Evolutionary conservation across 108 stramenopile genomes (phyloP).

Genomic region (Craspedostauros australis): DNA sequence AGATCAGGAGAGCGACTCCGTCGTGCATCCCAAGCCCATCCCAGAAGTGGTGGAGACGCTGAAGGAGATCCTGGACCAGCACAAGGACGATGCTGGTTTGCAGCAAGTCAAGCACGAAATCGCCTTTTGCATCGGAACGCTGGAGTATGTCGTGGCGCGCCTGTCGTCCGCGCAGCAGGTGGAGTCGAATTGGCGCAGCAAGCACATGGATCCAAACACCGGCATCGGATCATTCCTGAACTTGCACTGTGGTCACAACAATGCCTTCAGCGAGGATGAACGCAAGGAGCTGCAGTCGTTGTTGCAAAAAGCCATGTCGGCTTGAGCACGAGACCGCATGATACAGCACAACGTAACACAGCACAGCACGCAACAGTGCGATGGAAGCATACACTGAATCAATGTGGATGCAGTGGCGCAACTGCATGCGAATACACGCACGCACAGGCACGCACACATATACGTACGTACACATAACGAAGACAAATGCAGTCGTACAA

Average conservation of each 20-base stretch:
- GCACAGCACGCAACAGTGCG: not conserved
- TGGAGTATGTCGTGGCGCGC: slow-evolving; percentile 59
- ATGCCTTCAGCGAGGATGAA: slow-evolving; percentile 65
- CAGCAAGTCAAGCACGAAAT: slow-evolving; percentile 58
- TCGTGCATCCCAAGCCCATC: slow-evolving; percentile 67
- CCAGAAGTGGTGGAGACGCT: slow-evolving; percentile 62
- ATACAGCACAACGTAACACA: not conserved
- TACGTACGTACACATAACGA: no score
- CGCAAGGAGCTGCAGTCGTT: slow-evolving; percentile 36
- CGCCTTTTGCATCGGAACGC: slow-evolving; percentile 49
- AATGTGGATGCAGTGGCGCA: no score
- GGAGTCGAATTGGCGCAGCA: slow-evolving; percentile 21
- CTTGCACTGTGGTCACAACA: slow-evolving; percentile 85
- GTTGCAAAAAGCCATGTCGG: not conserved
- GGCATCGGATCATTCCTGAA: slow-evolving; percentile 65
- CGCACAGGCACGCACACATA: no score
- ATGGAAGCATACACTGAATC: no score
- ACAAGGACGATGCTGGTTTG: slow-evolving; percentile 17
- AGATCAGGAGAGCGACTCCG: slow-evolving; percentile 30
- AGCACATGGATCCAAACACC: slow-evolving; percentile 11
- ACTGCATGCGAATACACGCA: no score
- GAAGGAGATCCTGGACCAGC: slow-evolving; percentile 28
- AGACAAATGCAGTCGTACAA: no score
- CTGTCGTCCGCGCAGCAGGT: slow-evolving; percentile 37
- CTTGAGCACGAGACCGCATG: not conserved